Evolutionary conservation across 2,329 filamentous ascomycete species (phyloP).

Genomic region (Monilinia laxa): DNA sequence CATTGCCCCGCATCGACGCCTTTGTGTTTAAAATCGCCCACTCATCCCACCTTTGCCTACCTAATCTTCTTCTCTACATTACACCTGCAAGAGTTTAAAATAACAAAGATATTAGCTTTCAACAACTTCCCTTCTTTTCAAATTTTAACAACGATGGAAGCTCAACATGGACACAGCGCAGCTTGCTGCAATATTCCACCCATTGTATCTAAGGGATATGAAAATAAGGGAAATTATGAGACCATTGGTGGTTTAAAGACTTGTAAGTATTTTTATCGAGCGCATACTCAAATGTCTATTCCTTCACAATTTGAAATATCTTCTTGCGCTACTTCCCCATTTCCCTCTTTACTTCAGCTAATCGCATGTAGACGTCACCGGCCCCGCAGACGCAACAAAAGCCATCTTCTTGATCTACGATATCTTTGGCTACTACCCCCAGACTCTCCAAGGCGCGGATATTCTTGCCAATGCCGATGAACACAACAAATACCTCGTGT

Average conservation of each 20-base stretch:
- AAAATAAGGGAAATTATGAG: constrained; percentile 56
- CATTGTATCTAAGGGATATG: constrained; percentile 55
- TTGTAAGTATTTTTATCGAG: constrained; percentile 41
- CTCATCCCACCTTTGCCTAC: not conserved
- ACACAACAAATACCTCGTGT: constrained; percentile 72
- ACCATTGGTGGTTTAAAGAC: constrained; percentile 57
- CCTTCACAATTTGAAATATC: not conserved
- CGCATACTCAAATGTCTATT: not conserved
- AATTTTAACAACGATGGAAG: constrained; percentile 20
- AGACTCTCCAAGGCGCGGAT: constrained; percentile 69
- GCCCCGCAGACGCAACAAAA: constrained; percentile 50
- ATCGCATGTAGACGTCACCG: constrained; percentile 44
- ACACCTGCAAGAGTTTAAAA: not conserved
- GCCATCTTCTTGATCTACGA: constrained; percentile 61
- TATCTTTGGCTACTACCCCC: constrained; percentile 69
- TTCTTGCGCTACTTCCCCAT: not conserved
- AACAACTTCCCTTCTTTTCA: not conserved
- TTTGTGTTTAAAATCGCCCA: not conserved
- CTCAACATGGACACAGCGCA: constrained; percentile 50
- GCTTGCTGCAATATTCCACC: constrained; percentile 61
- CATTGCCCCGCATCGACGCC: constrained; percentile 8
- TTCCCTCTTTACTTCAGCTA: not conserved
- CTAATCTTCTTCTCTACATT: not conserved
- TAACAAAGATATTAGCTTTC: not conserved
- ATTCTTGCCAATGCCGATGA: constrained; percentile 56